Evolutionary conservation across 345 rosid species (phyloP), one percentile per base, ranked within the genome.

Genomic region (Citropsis articulata): DNA sequence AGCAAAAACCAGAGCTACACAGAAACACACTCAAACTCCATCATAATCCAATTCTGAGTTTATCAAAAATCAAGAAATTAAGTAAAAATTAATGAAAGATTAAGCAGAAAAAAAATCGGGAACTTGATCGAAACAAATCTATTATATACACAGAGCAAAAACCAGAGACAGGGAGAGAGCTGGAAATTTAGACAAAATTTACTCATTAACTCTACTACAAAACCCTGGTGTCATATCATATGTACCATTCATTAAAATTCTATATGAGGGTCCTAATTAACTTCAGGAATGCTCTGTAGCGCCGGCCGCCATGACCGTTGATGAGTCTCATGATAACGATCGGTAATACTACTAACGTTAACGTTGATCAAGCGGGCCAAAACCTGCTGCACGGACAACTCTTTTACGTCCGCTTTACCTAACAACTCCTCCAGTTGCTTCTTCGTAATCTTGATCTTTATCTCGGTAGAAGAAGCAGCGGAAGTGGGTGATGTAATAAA

Each of bases 211-310:
- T 25, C 67, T 60, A 38, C 68, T 8, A 38, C 53, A 59, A 60
- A 73, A 61, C 19, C 28, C 70, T 30, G 61, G 42, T 16, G 40
- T 28, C 48, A 30, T 45, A 16, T 7, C 22, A 19, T 28, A 42
- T 73, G 14, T 57, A 61, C 67, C 24, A 24, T 9, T 16, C 48
- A 45, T 45, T 12, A 45, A 45, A 13, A 45, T 1, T 38, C 42
- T 45, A 12, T 12, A 42, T 45, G 0, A 13, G 50, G 50, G 18
- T 13, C 50, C 50, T 53, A 78, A n/a, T 75, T 78, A 30, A 69
- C 57, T 79, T 91, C 94, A 12, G 94, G 92, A 69, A 91, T 91
- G 69, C 92, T 91, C 67, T 85, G 87, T n/a, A 91, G 64, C 60
- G 84, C 87, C 30, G 94, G 94, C 76, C 87, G 84, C 94, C 94